phyloP scores from a whole-genome alignment of 208 protist species.

The Leishmania mexicana region DNA sequence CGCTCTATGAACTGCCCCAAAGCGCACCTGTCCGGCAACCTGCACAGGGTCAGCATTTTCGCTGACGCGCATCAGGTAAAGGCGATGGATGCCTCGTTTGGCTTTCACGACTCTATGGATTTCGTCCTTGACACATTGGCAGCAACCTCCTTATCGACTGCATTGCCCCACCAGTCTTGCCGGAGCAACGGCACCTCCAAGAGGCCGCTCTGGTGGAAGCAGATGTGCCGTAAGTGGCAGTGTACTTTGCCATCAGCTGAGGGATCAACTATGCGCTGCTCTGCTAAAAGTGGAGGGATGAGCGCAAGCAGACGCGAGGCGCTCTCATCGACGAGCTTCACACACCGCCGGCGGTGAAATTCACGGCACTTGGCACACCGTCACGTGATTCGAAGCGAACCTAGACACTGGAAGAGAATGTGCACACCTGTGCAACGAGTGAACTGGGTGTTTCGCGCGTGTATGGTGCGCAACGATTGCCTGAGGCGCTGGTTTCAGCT shows the following conservation, averaged over 20 bases:
- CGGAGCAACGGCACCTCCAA: conserved; percentile 14
- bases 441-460: neutral
- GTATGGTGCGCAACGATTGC: neutral
- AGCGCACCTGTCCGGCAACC: conserved; percentile 41
- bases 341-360: neutral
- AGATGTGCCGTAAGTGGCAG: neutral
- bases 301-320: neutral
- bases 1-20: conserved; percentile 45
- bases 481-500: neutral
- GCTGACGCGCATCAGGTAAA: conserved; percentile 31
- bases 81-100: conserved; percentile 44
- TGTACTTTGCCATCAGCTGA: neutral
- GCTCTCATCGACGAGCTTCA: neutral
- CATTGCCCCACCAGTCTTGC: conserved; percentile 29
- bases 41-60: conserved; percentile 46
- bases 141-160: conserved; percentile 43
- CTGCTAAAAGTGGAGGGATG: neutral
- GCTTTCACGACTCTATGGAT: conserved; percentile 39
- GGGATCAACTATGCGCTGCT: neutral
- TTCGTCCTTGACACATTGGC: conserved; percentile 42
- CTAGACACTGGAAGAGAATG: neutral
- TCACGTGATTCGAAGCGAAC: neutral
- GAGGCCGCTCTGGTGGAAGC: neutral
- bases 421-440: neutral
- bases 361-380: neutral